Evolutionary conservation across 495 filamentous ascomycete species (phyloP), one percentile per base, ranked within the genome.

Genomic region (Tuber borchii): DNA sequence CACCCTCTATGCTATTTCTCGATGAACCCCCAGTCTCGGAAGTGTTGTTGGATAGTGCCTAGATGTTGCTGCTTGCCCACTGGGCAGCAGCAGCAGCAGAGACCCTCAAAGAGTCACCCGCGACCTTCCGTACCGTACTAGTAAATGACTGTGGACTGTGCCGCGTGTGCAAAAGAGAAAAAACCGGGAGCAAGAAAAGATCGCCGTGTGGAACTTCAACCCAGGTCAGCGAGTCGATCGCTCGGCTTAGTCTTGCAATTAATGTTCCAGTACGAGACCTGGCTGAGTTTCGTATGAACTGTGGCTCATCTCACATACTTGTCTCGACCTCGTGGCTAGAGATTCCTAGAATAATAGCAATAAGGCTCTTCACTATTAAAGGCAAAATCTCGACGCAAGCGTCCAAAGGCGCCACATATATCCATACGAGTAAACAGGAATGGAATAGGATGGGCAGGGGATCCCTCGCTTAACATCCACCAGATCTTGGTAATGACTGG

Each of bases 41-140:
- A 71, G 73, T 61, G 40, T 71, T 72, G 43, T 45, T 76, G 74
- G 22, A 71, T 70, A 45, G 42, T 51, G 45, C 75, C 40, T 34
- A 73, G 45, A 77, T 74, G 69, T 61, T 71, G 68, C 75, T 31
- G 14, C 69, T 75, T 70, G 12, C 19, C 17, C 20, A 71, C 69
- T 22, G 4, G 51, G 56, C 71, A 73, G 39, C 4, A 65, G 39
- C 4, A 65, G n/a, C 45, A 46, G 31, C 9, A 14, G 56, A 34
- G 26, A 65, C 56, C 56, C 31, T 31, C 26, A 14, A 65, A 42
- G 31, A 43, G 69, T 70, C 26, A 48, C 71, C 75, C 45, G 46
- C 75, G 71, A 17, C 26, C 16, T 68, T 40, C 16, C 40, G 46
- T 40, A 37, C 34, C 44, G 9, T 10, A n/a, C n/a, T n/a, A n/a